Percentiles rank a stretch among this genome's conserved stretches.
Conservation (phyloP, 2,329 filamentous ascomycete genomes). For the Cercospora berteroae region DNA sequence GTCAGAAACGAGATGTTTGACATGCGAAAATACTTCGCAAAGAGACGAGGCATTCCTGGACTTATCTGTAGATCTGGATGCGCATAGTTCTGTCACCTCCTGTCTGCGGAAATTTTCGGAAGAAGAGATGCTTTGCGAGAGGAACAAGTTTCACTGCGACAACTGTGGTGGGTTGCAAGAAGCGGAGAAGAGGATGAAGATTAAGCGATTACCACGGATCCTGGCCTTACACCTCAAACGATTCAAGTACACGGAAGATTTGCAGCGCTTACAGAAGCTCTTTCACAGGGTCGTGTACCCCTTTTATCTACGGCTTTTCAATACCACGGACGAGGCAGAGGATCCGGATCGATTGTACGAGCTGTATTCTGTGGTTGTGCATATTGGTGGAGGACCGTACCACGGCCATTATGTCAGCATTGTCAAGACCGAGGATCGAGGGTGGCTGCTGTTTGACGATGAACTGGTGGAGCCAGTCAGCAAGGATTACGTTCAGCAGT, state of each 20-base stretch:
- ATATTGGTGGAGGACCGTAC: constrained; percentile 94
- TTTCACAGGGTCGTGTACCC: constrained; percentile 97
- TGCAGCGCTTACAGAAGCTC: constrained; percentile 88
- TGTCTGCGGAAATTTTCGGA: constrained; percentile 95
- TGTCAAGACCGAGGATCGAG: constrained; percentile 93
- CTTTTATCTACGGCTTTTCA: constrained; percentile 93
- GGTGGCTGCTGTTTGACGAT: constrained; percentile 95
- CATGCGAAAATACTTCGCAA: constrained; percentile 92
- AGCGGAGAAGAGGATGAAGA: constrained; percentile 98
- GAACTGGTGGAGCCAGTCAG: constrained; percentile 98
- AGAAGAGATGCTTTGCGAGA: constrained; percentile 96
- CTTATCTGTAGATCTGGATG: constrained; percentile 89
- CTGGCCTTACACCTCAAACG: constrained; percentile 90
- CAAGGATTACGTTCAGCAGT: constrained; percentile 92
- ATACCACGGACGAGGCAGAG: constrained; percentile 92
- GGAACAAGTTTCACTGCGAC: constrained; percentile 98
- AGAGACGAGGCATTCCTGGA: constrained; percentile 95
- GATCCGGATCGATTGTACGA: constrained; percentile 94
- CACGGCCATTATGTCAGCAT: constrained; percentile 98
- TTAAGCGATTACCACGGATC: constrained; percentile 89
- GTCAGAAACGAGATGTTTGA: constrained; percentile 93
- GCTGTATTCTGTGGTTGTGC: constrained; percentile 93
- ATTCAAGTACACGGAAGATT: constrained; percentile 97
- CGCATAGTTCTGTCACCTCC: constrained; percentile 93
- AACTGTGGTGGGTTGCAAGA: constrained; percentile 95